Evolutionary conservation across 306 rosid species (phyloP).

Genomic region (Ammopiptanthus mongolicus): DNA sequence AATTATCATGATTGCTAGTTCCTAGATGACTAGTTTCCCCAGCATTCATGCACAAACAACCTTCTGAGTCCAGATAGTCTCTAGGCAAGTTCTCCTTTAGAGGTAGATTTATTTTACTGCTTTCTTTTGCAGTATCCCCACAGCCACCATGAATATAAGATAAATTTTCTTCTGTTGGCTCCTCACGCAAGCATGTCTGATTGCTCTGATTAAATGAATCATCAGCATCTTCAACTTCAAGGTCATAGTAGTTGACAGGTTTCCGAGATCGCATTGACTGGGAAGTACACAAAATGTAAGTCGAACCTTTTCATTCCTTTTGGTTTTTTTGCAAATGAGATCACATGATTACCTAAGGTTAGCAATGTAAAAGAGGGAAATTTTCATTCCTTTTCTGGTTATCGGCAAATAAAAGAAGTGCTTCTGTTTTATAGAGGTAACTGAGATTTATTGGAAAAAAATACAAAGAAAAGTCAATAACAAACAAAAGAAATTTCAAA

Average conservation of each 20-base stretch:
- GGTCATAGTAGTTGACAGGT: conserved; percentile 53
- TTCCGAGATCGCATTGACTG: conserved; percentile 71
- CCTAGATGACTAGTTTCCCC: conserved; percentile 30
- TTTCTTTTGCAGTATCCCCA: conserved; percentile 25
- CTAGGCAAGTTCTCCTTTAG: conserved; percentile 10
- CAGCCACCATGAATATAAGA: neutral
- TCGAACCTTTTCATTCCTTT: neutral
- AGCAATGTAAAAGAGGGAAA: neutral
- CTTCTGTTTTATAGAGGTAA: neutral
- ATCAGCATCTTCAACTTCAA: conserved; percentile 41
- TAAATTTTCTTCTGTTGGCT: conserved; percentile 21
- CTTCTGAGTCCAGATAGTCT: conserved; percentile 38
- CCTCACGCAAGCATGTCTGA: conserved; percentile 22
- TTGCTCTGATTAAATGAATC: conserved; percentile 29
- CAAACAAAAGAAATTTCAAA: neutral
- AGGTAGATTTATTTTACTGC: conserved; percentile 11
- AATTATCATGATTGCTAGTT: conserved; percentile 13
- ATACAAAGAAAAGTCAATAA: neutral
- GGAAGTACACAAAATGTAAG: conserved; percentile 8
- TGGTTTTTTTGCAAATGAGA: neutral
- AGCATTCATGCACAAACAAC: conserved; percentile 30
- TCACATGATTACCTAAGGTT: neutral
- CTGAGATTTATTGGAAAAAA: neutral
- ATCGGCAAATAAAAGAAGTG: neutral
- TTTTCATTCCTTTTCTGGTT: neutral